These are phyloP conservation scores for Cicer pinnatifidum DNA, from an alignment of 306 rosid genomes.

Conservation along the genomic window DNA sequence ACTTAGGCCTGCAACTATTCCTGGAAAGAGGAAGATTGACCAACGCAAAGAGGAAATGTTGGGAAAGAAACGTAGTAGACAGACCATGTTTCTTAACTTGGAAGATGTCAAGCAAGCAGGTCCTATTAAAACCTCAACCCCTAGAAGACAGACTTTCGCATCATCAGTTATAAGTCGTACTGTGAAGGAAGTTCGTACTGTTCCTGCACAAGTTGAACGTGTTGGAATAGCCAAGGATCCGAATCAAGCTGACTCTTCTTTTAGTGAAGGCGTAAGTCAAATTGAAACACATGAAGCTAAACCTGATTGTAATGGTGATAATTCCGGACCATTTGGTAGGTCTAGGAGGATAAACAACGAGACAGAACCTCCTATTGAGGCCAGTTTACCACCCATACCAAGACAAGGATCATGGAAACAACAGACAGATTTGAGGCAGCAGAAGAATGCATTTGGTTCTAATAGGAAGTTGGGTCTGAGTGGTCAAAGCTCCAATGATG, in stretches of 20 bases:
- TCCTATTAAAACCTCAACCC: slow-evolving; percentile 86
- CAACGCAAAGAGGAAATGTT: slow-evolving; percentile 84
- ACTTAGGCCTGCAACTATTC: slow-evolving; percentile 75
- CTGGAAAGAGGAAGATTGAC: slow-evolving; percentile 82
- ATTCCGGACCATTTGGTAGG: slow-evolving; percentile 59
- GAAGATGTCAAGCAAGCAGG: slow-evolving; percentile 98
- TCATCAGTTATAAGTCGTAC: slow-evolving; percentile 68
- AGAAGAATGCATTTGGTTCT: slow-evolving; percentile 58
- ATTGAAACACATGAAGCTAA: slow-evolving; percentile 65
- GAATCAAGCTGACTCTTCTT: slow-evolving; percentile 62
- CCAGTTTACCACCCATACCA: slow-evolving; percentile 66
- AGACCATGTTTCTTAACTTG: slow-evolving; percentile 90
- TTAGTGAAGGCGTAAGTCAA: slow-evolving; percentile 62
- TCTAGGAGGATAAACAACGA: slow-evolving; percentile 71
- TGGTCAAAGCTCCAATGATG: slow-evolving; percentile 68
- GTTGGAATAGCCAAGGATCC: slow-evolving; percentile 67
- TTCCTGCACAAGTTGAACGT: slow-evolving; percentile 65
- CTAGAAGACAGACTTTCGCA: slow-evolving; percentile 77
- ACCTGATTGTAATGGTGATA: slow-evolving; percentile 74
- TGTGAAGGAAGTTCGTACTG: slow-evolving; percentile 72
- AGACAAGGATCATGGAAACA: slow-evolving; percentile 95
- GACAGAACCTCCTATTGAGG: slow-evolving; percentile 64
- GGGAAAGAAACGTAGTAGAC: slow-evolving; percentile 95
- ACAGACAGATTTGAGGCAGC: slow-evolving; percentile 70
- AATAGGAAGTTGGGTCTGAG: slow-evolving; percentile 67